Evolutionary conservation across 1,284 basidiomycete species (phyloP), one percentile per base, ranked within the genome.

Genomic region (Anthracocystis panici-leucophaei): DNA sequence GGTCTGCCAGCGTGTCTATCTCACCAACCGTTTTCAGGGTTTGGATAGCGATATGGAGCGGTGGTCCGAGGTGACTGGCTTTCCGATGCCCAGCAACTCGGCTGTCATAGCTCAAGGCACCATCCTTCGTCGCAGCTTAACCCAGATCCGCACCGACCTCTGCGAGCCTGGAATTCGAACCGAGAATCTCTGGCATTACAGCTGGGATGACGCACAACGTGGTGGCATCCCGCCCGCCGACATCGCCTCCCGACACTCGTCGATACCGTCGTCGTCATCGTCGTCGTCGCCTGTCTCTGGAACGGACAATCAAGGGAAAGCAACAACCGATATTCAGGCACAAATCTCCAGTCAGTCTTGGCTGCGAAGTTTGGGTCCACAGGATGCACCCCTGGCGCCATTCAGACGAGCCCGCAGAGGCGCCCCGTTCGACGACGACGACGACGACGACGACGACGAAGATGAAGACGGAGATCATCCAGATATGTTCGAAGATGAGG

Each of bases 161-260:
- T 70, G 66, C 56, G 72, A 75, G 46, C 62, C 72, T 18, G 72
- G 72, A 29, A 66, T 75, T 31, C 54, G 72, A 21, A 69, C 66
- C 21, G 72, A 75, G 31, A 54, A 70, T 38, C 53, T 75, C 3
- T 75, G 72, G 72, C 59, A 65, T 38, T 65, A 56, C 29, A 75
- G 72, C 56, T 75, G 72, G 72, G 31, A 51, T 9, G 72, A 75
- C 27, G 55, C 29, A 21, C 49, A 44, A 33, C 46, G 33, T 14
- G 61, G 57, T 23, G n/a, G 7, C 7, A 4, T 6, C 12, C 9
- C 21, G 25, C 50, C 65, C 9, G 14, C 25, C 4, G 38, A 52
- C 8, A 5, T 45, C 6, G 6, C 21, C 12, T 11, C 56, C 12
- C 35, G 12, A 12, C 12, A 14, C 35, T 38, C 35, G 35, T 38